phyloP scores from a whole-genome alignment of 2,329 filamentous ascomycete genomes.

The Purpureocillium lavendulum region DNA sequence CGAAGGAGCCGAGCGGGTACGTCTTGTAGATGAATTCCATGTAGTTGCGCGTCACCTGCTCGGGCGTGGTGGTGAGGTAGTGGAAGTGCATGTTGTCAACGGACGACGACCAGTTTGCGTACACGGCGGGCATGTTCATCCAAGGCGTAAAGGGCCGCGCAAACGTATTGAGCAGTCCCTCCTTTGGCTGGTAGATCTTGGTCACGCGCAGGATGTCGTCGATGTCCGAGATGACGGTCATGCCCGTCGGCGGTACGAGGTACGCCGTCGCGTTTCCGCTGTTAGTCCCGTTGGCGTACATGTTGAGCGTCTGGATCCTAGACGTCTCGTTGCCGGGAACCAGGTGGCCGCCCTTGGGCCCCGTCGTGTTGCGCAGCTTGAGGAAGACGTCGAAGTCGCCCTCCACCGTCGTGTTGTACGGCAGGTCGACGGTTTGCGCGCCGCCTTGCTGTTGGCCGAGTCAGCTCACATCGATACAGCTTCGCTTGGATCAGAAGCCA shows the following conservation, averaged over 20 bases:
- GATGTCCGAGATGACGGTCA: slow-evolving; percentile 70
- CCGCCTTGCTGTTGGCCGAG: slow-evolving; percentile 36
- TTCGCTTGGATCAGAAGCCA: too few relatives aligned
- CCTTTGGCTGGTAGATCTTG: slow-evolving; percentile 68
- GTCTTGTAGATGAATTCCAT: slow-evolving; percentile 74
- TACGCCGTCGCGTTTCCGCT: slow-evolving; percentile 70
- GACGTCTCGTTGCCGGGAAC: slow-evolving; percentile 56
- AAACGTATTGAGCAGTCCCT: slow-evolving; percentile 71
- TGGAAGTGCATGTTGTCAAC: slow-evolving; percentile 68
- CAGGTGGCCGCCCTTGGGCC: slow-evolving; percentile 38
- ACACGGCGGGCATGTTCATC: slow-evolving; percentile 75
- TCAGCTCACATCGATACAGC: too few relatives aligned
- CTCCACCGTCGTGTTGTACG: slow-evolving; percentile 55
- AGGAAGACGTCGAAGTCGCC: slow-evolving; percentile 71
- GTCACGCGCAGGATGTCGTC: slow-evolving; percentile 76
- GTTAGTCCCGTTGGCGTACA: slow-evolving; percentile 55
- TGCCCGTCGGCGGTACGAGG: slow-evolving; percentile 59
- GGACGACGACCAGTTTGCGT: slow-evolving; percentile 63
- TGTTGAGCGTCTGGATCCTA: slow-evolving; percentile 58
- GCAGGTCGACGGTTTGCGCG: slow-evolving; percentile 53
- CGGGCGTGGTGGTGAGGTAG: slow-evolving; percentile 73
- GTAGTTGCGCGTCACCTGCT: slow-evolving; percentile 69
- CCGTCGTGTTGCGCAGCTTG: slow-evolving; percentile 48
- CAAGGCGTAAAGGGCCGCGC: slow-evolving; percentile 61
- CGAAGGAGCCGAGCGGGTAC: slow-evolving; percentile 70